Percentiles rank a stretch among this genome's conserved stretches.
phyloP scores from a whole-genome alignment of 2,329 filamentous ascomycete genomes.

The Fusarium pseudoanthophilum region DNA sequence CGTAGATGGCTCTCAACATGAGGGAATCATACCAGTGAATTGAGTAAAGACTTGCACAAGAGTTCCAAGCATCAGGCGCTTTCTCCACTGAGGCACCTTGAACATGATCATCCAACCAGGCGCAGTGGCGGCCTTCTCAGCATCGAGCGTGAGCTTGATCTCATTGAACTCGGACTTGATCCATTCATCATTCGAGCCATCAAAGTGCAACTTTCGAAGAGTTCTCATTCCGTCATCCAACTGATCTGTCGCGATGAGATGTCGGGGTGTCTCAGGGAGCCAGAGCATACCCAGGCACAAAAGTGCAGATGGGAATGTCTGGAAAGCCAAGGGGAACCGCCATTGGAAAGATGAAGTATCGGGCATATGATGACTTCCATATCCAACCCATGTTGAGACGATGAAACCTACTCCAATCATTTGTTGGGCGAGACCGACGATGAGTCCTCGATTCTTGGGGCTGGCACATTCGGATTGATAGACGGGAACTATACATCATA shows the following conservation, averaged over 20 bases:
- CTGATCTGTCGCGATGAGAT: slow-evolving; percentile 49
- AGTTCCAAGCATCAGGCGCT: slow-evolving; percentile 66
- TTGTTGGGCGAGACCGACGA: slow-evolving; percentile 65
- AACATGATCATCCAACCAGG: slow-evolving; percentile 67
- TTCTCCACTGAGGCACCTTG: slow-evolving; percentile 64
- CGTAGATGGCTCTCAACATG: neutral
- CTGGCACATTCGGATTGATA: slow-evolving; percentile 42
- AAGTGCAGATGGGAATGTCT: slow-evolving; percentile 36
- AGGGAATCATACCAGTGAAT: slow-evolving; percentile 54
- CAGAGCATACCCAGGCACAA: slow-evolving; percentile 40
- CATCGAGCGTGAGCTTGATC: slow-evolving; percentile 65
- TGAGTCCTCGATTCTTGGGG: slow-evolving; percentile 48
- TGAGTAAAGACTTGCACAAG: slow-evolving; percentile 68
- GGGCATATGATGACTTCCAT: slow-evolving; percentile 45
- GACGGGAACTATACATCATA: slow-evolving; percentile 46
- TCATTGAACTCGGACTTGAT: slow-evolving; percentile 65
- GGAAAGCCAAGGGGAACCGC: slow-evolving; percentile 43
- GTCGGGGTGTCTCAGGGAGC: slow-evolving; percentile 43
- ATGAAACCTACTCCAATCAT: slow-evolving; percentile 67
- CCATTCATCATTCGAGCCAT: slow-evolving; percentile 65
- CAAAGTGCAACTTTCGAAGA: slow-evolving; percentile 60
- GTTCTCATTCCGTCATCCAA: slow-evolving; percentile 55
- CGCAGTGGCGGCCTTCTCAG: slow-evolving; percentile 37
- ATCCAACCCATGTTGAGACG: slow-evolving; percentile 57
- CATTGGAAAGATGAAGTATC: slow-evolving; percentile 49